Conservation (phyloP, 75 land plant genomes). For the Cupressus sempervirens region DNA sequence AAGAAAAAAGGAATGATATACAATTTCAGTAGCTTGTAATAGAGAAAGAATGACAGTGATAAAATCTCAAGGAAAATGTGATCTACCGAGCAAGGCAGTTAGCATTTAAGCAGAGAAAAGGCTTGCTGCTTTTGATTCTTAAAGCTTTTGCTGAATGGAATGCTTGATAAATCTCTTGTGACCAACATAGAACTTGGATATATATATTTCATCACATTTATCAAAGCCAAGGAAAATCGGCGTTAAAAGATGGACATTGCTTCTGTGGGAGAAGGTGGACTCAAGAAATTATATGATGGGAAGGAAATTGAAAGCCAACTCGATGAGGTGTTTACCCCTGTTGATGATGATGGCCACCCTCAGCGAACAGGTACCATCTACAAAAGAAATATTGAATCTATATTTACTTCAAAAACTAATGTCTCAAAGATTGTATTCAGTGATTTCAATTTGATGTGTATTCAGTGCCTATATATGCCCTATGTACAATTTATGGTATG, state of each 20-base stretch:
- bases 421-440: background rate
- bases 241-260: background rate
- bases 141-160: background rate
- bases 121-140: background rate
- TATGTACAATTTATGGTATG: background rate
- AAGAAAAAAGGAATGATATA: background rate
- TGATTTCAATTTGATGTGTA: background rate
- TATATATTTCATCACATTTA: background rate
- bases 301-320: slow-evolving; percentile 5
- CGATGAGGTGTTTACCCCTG: background rate
- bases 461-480: background rate
- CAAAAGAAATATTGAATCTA: background rate
- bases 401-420: background rate
- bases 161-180: background rate
- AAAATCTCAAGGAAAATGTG: background rate
- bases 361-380: background rate
- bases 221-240: background rate
- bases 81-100: background rate
- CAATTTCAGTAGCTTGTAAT: background rate
- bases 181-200: background rate
- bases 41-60: background rate
- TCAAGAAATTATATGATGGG: background rate
- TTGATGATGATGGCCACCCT: slow-evolving; percentile 8
- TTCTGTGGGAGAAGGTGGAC: background rate
- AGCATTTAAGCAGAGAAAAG: background rate